Conservation (phyloP, 139 green algal species). For the Asterochloris sp. region DNA sequence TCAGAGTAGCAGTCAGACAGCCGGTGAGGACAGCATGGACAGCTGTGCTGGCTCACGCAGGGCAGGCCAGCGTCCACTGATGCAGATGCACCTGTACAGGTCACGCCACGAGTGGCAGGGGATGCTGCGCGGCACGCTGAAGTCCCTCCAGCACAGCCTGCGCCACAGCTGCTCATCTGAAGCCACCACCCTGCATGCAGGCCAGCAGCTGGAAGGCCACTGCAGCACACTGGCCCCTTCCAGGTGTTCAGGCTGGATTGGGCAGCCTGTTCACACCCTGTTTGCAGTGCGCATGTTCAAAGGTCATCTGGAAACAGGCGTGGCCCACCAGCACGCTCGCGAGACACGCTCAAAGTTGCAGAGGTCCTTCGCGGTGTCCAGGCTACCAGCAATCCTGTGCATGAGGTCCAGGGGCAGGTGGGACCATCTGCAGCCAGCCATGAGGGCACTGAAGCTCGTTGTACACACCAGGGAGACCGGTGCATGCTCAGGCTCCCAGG, state of each 20-base stretch:
- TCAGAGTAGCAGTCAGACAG: background rate
- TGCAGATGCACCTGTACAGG: conserved; percentile 24
- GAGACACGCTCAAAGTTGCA: background rate
- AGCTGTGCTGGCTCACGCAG: background rate
- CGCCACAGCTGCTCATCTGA: conserved; percentile 27
- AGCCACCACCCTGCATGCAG: conserved; percentile 17
- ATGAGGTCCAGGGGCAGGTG: no score
- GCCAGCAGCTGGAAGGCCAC: background rate
- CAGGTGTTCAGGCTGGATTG: background rate
- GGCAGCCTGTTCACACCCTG: background rate
- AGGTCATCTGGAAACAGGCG: background rate
- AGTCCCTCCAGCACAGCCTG: conserved; percentile 23
- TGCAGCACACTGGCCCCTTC: background rate
- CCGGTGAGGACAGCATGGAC: background rate
- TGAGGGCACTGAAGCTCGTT: no score
- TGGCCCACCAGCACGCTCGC: background rate
- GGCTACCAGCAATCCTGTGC: background rate
- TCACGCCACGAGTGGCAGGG: conserved; percentile 22
- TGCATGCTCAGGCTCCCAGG: no score
- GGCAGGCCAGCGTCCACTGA: background rate
- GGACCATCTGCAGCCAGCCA: no score
- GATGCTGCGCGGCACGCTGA: conserved; percentile 13
- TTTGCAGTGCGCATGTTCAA: background rate
- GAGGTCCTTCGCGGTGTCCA: background rate
- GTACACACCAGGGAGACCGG: no score